Evolutionary conservation across 2,329 filamentous ascomycete genomes (phyloP), one percentile per base, ranked within the genome.

Genomic region (Aspergillus felis): DNA sequence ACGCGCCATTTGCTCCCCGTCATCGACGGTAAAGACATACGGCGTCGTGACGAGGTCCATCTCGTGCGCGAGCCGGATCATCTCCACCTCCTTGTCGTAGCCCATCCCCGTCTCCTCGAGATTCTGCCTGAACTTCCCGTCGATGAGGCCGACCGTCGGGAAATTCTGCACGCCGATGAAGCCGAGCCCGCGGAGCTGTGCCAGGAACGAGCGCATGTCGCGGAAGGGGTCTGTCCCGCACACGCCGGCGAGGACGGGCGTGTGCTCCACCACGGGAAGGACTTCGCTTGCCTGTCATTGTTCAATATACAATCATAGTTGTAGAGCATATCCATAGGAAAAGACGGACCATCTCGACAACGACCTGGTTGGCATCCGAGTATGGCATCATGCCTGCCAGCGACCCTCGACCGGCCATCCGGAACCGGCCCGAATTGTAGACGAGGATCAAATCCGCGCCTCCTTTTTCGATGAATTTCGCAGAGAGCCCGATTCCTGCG

Each of bases 141-240:
- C 87, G 38, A 90, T 86, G 24, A 90, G 74, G 0, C 87, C 87
- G 1, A 90, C 87, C 0, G 87, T 90, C 1, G 87, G 87, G 68
- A 90, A 90, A 65, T 90, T 90, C 70, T 90, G 87, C 14, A 90
- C 80, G 1, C 88, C 88, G 1, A 83, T 82, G 61, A 90, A 89
- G 0, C 87, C 87, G 17, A 88, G 71, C 1, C 80, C 79, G 55
- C 82, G 81, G 38, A 90, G 75, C 66, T 89, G 80, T 20, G 70
- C 67, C 17, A 90, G 76, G 65, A 90, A 89, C 4, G 71, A 66
- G 2, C 79, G 73, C 69, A 89, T 88, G 56, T 81, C 77, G 29
- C 84, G 80, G 72, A 89, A 89, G 0, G 87, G 88, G 59, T 90
- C 87, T 0, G 86, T 88, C 12, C 82, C 87, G 66, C 87, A 90